Evolutionary conservation across 768 basidiomycete species (phyloP), one percentile per base, ranked within the genome.

Genomic region (Cystofilobasidium ferigula): DNA sequence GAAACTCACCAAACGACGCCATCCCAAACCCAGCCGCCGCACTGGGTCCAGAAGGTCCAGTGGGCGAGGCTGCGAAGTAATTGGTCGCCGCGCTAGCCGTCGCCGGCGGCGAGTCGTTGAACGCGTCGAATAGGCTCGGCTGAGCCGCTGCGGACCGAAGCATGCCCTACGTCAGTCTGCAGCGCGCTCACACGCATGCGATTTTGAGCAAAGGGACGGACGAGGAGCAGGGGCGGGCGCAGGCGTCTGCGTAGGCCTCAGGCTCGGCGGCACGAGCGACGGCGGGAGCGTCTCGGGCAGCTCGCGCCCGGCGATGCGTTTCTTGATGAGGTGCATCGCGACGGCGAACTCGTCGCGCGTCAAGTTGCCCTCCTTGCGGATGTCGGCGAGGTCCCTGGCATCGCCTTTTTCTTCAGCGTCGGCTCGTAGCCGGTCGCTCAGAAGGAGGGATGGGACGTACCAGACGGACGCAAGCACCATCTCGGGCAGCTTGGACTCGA

Each of bases 331-430:
- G 77, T 94, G 83, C 84, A 93, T 84, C 4, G 92, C 95, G 53
- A 98, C 86, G 10, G 95, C 94, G 75, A 99, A 98, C 18, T 91
- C 89, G 57, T 97, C 93, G 61, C 85, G 82, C 3, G 85, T 91
- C 57, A 99, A 80, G 62, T 81, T 82, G 1, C 95, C 95, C 64
- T 94, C 87, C 60, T 86, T 86, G 69, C 86, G 84, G 28, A 97
- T 81, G 73, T 98, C 94, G 32, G 91, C 81, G 24, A 99, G 82
- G 75, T 99, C 95, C 94, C 93, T 97, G 67, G 16, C 1, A 24
- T 1, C 2, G 13, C n/a, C n/a, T n/a, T n/a, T n/a, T n/a, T n/a
- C n/a, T n/a, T n/a, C n/a, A 0, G 24, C 28, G 54, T n/a, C 18
- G 43, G 24, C 24, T 20, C 22, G 34, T 42, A 10, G 14, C 12